A percentile compares a stretch with the other conserved stretches of the same genome.
Conservation (phyloP, 208 protist genomes). For the Leishmania gerbilli region DNA sequence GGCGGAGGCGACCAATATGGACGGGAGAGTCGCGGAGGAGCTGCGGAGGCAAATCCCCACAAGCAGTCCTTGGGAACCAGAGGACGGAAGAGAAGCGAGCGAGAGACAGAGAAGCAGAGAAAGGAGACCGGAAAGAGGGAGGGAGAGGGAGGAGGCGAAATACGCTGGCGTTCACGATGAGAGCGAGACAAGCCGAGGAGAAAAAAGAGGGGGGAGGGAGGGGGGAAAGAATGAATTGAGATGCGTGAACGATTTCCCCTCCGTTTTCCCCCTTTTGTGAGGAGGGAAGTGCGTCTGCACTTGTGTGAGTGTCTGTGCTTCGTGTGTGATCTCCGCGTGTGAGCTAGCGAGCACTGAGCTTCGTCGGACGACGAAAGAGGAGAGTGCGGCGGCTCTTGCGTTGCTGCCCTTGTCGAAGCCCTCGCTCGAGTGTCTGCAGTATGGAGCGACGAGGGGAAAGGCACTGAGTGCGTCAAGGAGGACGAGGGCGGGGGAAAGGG, state of each 20-base stretch:
- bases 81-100: background rate
- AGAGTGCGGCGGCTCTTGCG: background rate
- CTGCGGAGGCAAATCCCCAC: background rate
- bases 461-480: background rate
- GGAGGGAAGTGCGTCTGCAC: background rate
- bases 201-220: background rate
- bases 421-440: background rate
- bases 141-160: background rate
- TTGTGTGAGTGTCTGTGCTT: background rate
- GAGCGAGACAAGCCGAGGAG: no score
- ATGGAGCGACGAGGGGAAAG: background rate
- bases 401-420: background rate
- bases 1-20: background rate
- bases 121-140: background rate
- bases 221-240: background rate
- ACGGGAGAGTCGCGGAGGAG: background rate
- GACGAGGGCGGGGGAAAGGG: background rate
- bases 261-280: background rate
- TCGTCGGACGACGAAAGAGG: background rate
- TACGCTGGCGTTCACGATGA: no score
- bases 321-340: background rate
- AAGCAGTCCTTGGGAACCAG: background rate
- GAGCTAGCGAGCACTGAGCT: background rate
- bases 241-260: background rate
- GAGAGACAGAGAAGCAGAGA: slow-evolving; percentile 4